Percentiles rank a stretch among this genome's conserved stretches.
phyloP scores from a whole-genome alignment of 805 yeast genomes.

The Candida xyloterini region DNA sequence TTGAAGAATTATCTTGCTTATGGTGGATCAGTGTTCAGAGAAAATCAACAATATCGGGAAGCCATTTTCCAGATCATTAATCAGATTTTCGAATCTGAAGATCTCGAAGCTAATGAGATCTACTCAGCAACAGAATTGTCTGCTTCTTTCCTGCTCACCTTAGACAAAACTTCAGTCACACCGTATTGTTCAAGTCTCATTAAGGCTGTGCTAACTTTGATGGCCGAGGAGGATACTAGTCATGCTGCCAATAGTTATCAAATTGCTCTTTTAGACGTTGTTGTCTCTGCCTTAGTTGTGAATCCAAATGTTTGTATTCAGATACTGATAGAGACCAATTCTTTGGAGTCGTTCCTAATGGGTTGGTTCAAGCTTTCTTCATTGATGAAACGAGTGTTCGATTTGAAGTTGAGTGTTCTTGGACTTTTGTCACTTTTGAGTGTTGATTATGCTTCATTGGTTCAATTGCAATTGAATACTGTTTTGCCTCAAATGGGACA shows the following conservation, averaged over 20 bases:
- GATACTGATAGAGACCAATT: constrained; percentile 43
- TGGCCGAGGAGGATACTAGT: constrained; percentile 33
- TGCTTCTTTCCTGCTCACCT: constrained; percentile 58
- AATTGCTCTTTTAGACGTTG: constrained; percentile 54
- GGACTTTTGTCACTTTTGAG: constrained; percentile 56
- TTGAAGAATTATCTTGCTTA: constrained; percentile 70
- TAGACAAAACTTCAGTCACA: constrained; percentile 44
- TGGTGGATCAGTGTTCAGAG: constrained; percentile 46
- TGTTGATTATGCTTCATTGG: constrained; percentile 25
- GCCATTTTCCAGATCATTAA: constrained; percentile 50
- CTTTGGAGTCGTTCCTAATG: constrained; percentile 51
- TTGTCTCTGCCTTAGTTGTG: constrained; percentile 62
- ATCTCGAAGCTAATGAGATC: constrained; percentile 46
- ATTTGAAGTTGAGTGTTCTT: constrained; percentile 69
- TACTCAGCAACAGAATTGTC: constrained; percentile 59
- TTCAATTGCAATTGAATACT: constrained; percentile 27
- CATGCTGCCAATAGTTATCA: constrained; percentile 29
- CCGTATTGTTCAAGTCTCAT: constrained; percentile 47
- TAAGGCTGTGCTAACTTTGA: constrained; percentile 39
- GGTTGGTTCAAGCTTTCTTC: constrained; percentile 64
- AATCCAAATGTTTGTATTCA: constrained; percentile 54
- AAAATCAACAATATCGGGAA: constrained; percentile 45
- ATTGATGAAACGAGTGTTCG: constrained; percentile 66
- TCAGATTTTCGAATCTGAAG: constrained; percentile 34
- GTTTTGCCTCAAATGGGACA: constrained; percentile 49